Percentiles rank a stretch among this genome's conserved stretches.
Conservation (phyloP, 2,329 filamentous ascomycete species). For the Sporothrix variecibatus region DNA sequence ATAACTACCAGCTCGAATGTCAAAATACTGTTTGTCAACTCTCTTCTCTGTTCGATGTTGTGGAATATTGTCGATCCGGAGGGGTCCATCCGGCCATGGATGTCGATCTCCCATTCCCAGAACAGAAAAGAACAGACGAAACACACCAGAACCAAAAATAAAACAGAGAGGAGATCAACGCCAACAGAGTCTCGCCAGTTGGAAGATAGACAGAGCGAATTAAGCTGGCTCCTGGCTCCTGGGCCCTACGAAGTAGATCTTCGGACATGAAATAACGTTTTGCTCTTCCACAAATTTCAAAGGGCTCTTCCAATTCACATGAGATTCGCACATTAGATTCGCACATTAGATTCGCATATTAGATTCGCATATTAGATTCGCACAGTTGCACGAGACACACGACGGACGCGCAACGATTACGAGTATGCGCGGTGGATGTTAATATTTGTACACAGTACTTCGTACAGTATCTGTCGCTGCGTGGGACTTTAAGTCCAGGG, state of each 20-base stretch:
- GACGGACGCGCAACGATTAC: neutral
- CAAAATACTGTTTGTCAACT: neutral
- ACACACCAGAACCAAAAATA: neutral
- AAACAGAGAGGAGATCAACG: conserved; percentile 3
- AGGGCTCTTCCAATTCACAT: no score
- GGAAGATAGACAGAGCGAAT: neutral
- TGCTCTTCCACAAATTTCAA: neutral
- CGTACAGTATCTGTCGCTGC: neutral
- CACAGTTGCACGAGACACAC: neutral
- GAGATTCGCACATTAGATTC: no score
- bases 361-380: no score
- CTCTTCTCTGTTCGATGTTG: neutral
- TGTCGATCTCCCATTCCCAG: conserved; percentile 13
- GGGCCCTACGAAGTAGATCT: neutral
- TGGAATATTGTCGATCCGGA: conserved; percentile 5
- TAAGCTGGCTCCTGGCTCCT: neutral
- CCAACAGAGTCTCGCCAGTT: neutral
- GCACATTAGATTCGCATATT: no score
- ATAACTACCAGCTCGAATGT: no score
- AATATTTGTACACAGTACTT: neutral
- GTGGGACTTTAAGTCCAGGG: neutral
- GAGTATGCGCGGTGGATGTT: neutral
- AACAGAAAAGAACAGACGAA: neutral
- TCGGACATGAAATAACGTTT: neutral
- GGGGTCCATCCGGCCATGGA: conserved; percentile 1